These are phyloP conservation scores for Coriolopsis trogii DNA, from an alignment of 1,284 basidiomycete genomes.

Conservation along the genomic window DNA sequence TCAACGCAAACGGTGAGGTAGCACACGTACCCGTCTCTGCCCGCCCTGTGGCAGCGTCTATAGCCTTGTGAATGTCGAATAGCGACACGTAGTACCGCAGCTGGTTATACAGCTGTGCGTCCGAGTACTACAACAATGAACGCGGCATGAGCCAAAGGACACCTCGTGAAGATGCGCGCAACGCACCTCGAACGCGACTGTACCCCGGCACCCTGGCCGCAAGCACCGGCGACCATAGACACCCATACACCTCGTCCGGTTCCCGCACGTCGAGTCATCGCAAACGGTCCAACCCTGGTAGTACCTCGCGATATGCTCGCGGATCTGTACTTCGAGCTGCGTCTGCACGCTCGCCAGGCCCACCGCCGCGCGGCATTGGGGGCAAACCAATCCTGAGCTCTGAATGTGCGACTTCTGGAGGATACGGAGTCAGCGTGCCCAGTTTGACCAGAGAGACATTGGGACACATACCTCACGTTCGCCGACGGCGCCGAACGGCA, in stretches of 20 bases:
- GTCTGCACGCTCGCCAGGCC: constrained; percentile 67
- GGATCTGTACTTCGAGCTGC: constrained; percentile 88
- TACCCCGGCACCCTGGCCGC: constrained; percentile 67
- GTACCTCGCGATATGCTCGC: constrained; percentile 77
- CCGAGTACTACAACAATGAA: constrained; percentile 88
- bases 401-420: constrained; percentile 53
- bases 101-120: constrained; percentile 85
- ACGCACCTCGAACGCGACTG: constrained; percentile 76
- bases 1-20: neutral
- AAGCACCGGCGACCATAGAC: constrained; percentile 89
- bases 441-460: neutral
- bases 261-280: constrained; percentile 83
- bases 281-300: constrained; percentile 92
- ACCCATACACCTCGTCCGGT: constrained; percentile 87
- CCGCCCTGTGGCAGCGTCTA: constrained; percentile 52
- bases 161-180: too few relatives aligned
- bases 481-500: constrained; percentile 67
- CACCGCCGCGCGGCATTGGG: constrained; percentile 62
- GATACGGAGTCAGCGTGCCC: neutral
- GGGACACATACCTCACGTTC: constrained; percentile 56
- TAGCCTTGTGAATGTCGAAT: constrained; percentile 74
- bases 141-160: too few relatives aligned
- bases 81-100: constrained; percentile 80
- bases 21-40: constrained; percentile 48
- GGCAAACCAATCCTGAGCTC: constrained; percentile 55